Evolutionary conservation across 495 filamentous ascomycete genomes (phyloP).

Genomic region (Cercophora scortea): DNA sequence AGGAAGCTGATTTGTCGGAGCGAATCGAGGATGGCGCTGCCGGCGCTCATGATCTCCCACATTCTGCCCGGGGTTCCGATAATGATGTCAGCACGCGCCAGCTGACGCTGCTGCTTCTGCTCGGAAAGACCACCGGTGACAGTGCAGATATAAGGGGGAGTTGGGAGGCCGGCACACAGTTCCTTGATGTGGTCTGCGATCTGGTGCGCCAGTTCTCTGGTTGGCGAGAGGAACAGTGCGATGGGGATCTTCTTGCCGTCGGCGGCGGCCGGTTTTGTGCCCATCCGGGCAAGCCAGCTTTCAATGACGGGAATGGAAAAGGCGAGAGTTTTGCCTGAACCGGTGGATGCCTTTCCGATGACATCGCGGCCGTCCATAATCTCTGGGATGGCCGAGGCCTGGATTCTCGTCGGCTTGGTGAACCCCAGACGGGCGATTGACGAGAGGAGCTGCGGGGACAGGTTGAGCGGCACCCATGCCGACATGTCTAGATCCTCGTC

Average conservation of each 20-base stretch:
- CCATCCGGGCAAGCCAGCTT: conserved; percentile 37
- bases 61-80: conserved; percentile 86
- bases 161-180: conserved; percentile 54
- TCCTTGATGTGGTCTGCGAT: conserved; percentile 70
- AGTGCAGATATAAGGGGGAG: conserved; percentile 62
- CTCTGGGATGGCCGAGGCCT: conserved; percentile 66
- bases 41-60: conserved; percentile 84
- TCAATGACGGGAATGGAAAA: conserved; percentile 76
- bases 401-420: conserved; percentile 69
- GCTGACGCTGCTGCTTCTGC: conserved; percentile 81
- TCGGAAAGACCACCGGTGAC: conserved; percentile 86
- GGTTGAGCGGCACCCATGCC: conserved; percentile 62
- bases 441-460: conserved; percentile 60
- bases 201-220: conserved; percentile 89
- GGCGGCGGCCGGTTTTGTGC: conserved; percentile 4
- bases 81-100: conserved; percentile 73
- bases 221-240: conserved; percentile 89
- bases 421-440: conserved; percentile 76
- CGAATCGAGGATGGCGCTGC: conserved; percentile 42
- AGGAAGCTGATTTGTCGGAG: conserved; percentile 69
- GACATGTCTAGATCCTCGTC: conserved; percentile 53
- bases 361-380: conserved; percentile 68
- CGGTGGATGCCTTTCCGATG: conserved; percentile 74
- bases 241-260: conserved; percentile 45
- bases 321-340: conserved; percentile 77